phyloP scores from a whole-genome alignment of 2,329 filamentous ascomycete species.

The Nemania sp. region DNA sequence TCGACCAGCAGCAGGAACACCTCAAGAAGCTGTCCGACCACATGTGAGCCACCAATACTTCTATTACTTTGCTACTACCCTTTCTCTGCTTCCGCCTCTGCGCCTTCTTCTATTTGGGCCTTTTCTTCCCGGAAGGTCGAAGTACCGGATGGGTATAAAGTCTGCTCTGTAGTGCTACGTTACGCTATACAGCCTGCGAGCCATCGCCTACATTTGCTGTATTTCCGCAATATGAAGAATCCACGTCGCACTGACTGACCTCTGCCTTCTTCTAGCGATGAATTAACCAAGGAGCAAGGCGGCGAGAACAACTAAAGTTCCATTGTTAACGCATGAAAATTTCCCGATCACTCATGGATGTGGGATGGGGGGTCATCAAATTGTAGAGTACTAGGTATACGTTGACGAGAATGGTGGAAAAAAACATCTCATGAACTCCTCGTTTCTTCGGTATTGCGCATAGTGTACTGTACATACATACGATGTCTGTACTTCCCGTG shows the following conservation, averaged over 20 bases:
- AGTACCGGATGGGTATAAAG: too few relatives aligned
- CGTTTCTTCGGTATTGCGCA: conserved; percentile 25
- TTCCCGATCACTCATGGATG: not conserved
- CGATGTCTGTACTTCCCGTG: conserved; percentile 18
- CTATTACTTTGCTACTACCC: too few relatives aligned
- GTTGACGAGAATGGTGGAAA: conserved; percentile 4
- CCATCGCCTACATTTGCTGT: too few relatives aligned
- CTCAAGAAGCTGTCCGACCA: conserved; percentile 83
- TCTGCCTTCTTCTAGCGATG: conserved; percentile 60
- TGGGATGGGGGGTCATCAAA: conserved; percentile 1
- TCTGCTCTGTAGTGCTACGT: too few relatives aligned
- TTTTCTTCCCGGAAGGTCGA: too few relatives aligned
- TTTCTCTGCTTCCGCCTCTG: not conserved
- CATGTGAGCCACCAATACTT: conserved; percentile 78
- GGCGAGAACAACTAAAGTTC: conserved; percentile 63
- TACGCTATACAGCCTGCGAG: too few relatives aligned
- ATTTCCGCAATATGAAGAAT: too few relatives aligned
- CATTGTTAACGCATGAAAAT: not conserved
- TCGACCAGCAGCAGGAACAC: conserved; percentile 78
- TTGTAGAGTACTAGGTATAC: conserved; percentile 4
- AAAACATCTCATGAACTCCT: conserved; percentile 23
- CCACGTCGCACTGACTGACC: conserved; percentile 18
- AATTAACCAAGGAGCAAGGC: conserved; percentile 72
- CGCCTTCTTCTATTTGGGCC: too few relatives aligned
- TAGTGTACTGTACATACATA: conserved; percentile 38